Conservation (phyloP, 106 monocot species). For the Dioscorea dumetorum region DNA sequence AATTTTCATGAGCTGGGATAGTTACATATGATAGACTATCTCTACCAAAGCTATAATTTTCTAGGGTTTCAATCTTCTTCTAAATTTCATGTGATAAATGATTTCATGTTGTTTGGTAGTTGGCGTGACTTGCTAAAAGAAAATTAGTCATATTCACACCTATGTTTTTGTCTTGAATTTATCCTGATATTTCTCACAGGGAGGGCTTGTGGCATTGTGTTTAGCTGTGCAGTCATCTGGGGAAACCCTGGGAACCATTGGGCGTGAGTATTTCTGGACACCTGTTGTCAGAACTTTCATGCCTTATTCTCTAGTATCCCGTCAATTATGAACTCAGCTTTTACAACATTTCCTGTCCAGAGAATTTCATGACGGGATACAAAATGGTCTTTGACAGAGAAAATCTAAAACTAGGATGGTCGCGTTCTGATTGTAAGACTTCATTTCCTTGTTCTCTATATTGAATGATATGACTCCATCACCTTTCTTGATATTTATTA, state of each 20-base stretch:
- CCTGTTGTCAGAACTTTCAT: not conserved
- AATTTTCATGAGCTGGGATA: too few species aligned
- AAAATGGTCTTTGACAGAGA: constrained; percentile 88
- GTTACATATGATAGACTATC: too few species aligned
- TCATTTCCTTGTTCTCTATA: not conserved
- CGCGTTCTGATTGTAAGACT: constrained; percentile 76
- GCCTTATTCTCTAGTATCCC: not conserved
- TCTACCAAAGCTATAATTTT: too few species aligned
- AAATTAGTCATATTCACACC: too few species aligned
- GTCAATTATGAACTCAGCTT: not conserved
- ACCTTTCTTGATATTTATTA: not conserved
- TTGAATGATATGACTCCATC: not conserved
- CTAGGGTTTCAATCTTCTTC: too few species aligned
- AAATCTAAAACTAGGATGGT: constrained; percentile 86
- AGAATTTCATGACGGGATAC: constrained; percentile 89
- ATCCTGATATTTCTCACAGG: constrained; percentile 23
- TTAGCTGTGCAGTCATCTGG: constrained; percentile 69
- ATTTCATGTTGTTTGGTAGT: too few species aligned
- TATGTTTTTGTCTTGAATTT: too few species aligned
- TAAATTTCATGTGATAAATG: too few species aligned
- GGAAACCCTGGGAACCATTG: constrained; percentile 64
- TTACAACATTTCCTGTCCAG: constrained; percentile 26
- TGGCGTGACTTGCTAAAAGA: too few species aligned
- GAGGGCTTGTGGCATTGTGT: constrained; percentile 59
- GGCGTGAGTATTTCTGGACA: constrained; percentile 49